Evolutionary conservation across 2,329 filamentous ascomycete species (phyloP).

Genomic region (Pezicula neosporulosa): DNA sequence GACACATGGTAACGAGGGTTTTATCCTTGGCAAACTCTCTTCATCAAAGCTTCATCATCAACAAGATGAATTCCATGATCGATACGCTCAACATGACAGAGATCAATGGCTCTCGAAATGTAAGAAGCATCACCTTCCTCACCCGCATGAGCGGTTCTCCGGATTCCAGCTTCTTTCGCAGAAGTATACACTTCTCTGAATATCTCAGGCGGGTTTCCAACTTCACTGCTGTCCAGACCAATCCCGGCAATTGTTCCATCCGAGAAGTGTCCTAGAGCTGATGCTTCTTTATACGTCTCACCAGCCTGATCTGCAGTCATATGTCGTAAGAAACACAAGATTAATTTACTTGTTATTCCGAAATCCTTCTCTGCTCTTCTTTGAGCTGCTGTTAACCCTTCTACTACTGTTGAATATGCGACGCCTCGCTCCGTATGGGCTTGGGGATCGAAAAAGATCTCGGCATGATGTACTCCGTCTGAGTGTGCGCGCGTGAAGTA

Average conservation of each 20-base stretch:
- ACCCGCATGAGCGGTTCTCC: constrained; percentile 70
- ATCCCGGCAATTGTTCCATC: constrained; percentile 57
- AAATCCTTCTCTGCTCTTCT: constrained; percentile 57
- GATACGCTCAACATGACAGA: constrained; percentile 61
- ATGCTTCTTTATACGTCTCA: constrained; percentile 40
- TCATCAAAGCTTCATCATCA: constrained; percentile 55
- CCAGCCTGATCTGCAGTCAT: constrained; percentile 57
- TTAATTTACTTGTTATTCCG: constrained; percentile 62
- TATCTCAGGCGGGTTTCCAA: constrained; percentile 50
- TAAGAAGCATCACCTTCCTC: constrained; percentile 70
- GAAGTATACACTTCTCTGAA: constrained; percentile 60
- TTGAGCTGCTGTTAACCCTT: constrained; percentile 59
- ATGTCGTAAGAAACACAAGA: constrained; percentile 71
- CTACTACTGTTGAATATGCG: constrained; percentile 58
- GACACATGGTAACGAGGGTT: constrained; percentile 68
- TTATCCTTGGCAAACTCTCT: constrained; percentile 50
- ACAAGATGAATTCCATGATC: constrained; percentile 70
- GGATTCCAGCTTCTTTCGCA: constrained; percentile 48
- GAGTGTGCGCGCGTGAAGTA: constrained; percentile 64
- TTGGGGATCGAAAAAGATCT: constrained; percentile 81
- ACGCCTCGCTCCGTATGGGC: constrained; percentile 65
- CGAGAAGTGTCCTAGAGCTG: constrained; percentile 39
- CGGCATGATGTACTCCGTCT: constrained; percentile 68
- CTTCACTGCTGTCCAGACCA: constrained; percentile 65
- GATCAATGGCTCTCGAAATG: constrained; percentile 60